Base-by-base conservation (phyloP, 1,284 basidiomycete genomes). In the Baeospora myosura region DNA sequence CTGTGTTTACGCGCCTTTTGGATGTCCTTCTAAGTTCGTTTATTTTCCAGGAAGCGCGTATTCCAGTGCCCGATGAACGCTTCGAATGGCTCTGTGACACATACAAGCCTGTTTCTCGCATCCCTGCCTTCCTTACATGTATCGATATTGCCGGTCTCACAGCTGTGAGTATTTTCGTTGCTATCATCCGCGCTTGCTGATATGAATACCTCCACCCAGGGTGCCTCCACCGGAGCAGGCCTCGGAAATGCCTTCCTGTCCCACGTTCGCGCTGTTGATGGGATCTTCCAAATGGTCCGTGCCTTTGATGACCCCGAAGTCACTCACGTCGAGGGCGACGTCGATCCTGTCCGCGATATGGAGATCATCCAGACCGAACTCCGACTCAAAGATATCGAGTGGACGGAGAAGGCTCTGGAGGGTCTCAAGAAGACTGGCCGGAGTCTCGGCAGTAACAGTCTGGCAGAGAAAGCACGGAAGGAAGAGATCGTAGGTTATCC, bases 81-180 rank as follows among this genome's bases (percentile, higher is more conserved):
- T 98, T 98, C 57, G 85, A 92, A 47, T 98, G 94, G 94, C 81
- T 99, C 23, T 87, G 78, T 59, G 78, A 89, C 18, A 61, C 78
- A 16, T 98, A 98, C 76, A 97, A 98, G 65, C 95, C 96, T 14
- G 76, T 71, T 22, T 84, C 81, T 17, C 81, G 84, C 53, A 77
- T 98, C 30, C 94, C 96, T 6, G 95, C 96, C 8, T 93, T 94
- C 68, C 73, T 98, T 48, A 98, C 96, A 17, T 96, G 91, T 63
- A 96, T 98, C 63, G 96, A 99, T 68, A 99, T 99, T 58, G 96
- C 96, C 52, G 96, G 96, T 65, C 72, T 99, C 40, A 98, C 95
- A 29, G 88, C 90, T 40, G 89, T 88, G 59, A 46, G 80, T 68
- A 11, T 22, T 14, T 20, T 29, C 17, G 17, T 12, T 25, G 8